Conservation (phyloP, 352 stramenopile genomes). For the Pythium dissimile region DNA sequence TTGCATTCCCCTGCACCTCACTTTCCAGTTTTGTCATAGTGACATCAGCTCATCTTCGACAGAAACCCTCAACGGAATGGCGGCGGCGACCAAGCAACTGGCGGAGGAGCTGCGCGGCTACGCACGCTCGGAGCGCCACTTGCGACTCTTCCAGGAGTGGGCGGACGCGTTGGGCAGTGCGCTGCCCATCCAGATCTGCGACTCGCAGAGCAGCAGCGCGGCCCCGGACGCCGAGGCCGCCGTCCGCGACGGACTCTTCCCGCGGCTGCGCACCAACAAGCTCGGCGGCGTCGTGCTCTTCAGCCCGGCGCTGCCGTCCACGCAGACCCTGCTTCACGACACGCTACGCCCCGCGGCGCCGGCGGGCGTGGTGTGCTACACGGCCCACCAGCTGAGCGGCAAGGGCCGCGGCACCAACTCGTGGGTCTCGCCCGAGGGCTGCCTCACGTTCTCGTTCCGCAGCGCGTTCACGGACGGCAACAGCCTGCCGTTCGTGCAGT, state of each 20-base stretch:
- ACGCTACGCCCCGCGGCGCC: slow-evolving; percentile 59
- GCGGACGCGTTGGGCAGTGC: slow-evolving; percentile 27
- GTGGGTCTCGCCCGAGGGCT: slow-evolving; percentile 86
- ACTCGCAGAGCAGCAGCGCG: too few relatives aligned
- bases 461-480: slow-evolving; percentile 73
- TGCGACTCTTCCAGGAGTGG: slow-evolving; percentile 68
- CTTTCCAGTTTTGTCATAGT: not conserved
- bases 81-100: slow-evolving; percentile 41
- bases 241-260: slow-evolving; percentile 39
- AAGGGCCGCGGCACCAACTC: slow-evolving; percentile 83
- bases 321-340: slow-evolving; percentile 82
- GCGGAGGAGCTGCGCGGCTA: slow-evolving; percentile 73
- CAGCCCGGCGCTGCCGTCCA: slow-evolving; percentile 63
- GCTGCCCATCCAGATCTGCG: slow-evolving; percentile 20
- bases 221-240: slow-evolving; percentile 22
- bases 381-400: slow-evolving; percentile 68
- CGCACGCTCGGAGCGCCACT: slow-evolving; percentile 66
- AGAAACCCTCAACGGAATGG: not conserved
- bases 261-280: slow-evolving; percentile 49
- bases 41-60: not conserved
- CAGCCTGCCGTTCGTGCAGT: slow-evolving; percentile 88
- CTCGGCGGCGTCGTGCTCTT: slow-evolving; percentile 77
- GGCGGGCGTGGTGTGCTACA: slow-evolving; percentile 75
- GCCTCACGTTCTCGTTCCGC: slow-evolving; percentile 90
- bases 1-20: not conserved